Base-by-base conservation (phyloP, 2,329 filamentous ascomycete genomes). In the Sarocladium kiliense region DNA sequence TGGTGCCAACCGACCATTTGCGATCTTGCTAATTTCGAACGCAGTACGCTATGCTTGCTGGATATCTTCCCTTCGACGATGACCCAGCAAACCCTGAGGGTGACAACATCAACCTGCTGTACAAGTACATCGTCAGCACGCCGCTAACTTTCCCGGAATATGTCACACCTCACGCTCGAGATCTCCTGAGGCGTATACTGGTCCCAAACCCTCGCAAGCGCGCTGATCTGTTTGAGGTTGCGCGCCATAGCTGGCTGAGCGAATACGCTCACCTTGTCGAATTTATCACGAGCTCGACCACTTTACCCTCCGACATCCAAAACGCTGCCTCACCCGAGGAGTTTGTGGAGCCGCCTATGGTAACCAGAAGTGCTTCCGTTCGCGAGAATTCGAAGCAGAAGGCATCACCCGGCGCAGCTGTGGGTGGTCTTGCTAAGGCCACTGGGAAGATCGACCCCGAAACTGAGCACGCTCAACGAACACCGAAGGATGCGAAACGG, bases 91-190 rank as follows among this genome's bases (percentile, higher is more conserved):
- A 99, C 67, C 94, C 94, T 2, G 94, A 99, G 72, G 94, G 94
- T 62, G 94, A 99, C 71, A 99, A 99, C 69, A 99, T 99, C 76
- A 99, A 99, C 69, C 81, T 99, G 11, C 79, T 99, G 26, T 99
- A 99, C 81, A 97, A 97, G 75, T 99, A 99, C 74, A 99, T 99
- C 64, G 93, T 97, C 57, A 95, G 91, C 55, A 99, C 94, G 1
- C 92, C 93, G 34, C 82, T 99, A 41, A 97, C 93, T 3, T 99
- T 99, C 70, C 94, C 94, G 58, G 94, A 99, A 85, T 97, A 97
- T 68, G 94, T 99, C 62, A 96, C 94, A 7, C 94, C 94, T 7
- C 94, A 99, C 71, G 93, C 94, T 21, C 84, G 94, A 64, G 94
- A 99, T 71, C 81, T 99, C 1, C 77, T 99, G 47, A 86, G 94